Base-by-base conservation (phyloP, 2,329 filamentous ascomycete genomes). In the Exophiala bonariae region DNA sequence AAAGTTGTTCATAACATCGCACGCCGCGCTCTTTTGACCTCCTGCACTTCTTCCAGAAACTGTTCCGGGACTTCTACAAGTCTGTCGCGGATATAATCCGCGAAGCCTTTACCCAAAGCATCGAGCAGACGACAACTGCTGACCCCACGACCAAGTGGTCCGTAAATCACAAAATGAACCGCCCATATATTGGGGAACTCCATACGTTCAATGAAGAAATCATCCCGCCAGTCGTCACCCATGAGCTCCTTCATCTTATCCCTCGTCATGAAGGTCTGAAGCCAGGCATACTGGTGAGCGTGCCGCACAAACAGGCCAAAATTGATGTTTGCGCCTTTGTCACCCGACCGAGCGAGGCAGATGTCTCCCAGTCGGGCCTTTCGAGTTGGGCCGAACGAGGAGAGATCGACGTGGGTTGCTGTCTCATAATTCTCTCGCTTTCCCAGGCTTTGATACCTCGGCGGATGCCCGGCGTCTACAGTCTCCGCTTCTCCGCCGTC, bases 121-220 rank as follows among this genome's bases (percentile, higher is more conserved):
- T 80, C 77, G 14, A 80, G 52, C 31, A 67, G 57, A 18, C 62
- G 67, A 8, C 71, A 73, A 46, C 74, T 76, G 51, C 74, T 79
- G 3, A 80, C 74, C 1, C 70, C 71, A 1, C 67, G 49, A 0
- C 69, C 72, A 13, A 77, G 57, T 16, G 67, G 64, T 2, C 73
- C 74, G 47, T 76, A 77, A 2, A 77, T 61, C 8, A 77, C 73
- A 61, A 75, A 78, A 52, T 80, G 71, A 16, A 78, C 76, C 0
- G 74, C 74, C 26, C 59, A 59, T 0, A 77, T 65, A 3, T 63
- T 55, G 0, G 66, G 63, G 42, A 78, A 72, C 59, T 77, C 74
- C n/a, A 76, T 70, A 11, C 75, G 59, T 55, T 77, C 74, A 2
- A 77, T 58, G 14, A 61, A 59, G 52, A 66, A 67, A 36, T 67